Percentiles rank a stretch among this genome's conserved stretches.
Evolutionary conservation across 148 eudicot species (phyloP).

Genomic region (Diospyros kaki): DNA sequence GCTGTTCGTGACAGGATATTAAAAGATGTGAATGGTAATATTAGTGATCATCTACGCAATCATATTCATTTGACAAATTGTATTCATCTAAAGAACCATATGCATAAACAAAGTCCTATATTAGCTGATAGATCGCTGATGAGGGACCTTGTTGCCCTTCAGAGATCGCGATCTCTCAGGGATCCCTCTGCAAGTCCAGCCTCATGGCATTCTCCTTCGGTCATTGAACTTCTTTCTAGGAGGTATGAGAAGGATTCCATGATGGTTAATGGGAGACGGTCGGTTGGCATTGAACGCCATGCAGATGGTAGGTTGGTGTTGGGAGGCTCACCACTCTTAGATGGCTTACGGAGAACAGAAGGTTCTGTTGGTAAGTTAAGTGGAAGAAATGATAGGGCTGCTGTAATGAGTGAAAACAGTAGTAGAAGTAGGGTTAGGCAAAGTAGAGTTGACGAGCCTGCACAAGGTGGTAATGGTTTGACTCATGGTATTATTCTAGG

Average conservation of each 20-base stretch:
- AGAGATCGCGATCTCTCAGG: conserved; percentile 76
- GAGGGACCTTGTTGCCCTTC: conserved; percentile 87
- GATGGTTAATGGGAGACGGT: conserved; percentile 48
- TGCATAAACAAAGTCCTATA: conserved; percentile 91
- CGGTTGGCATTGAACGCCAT: conserved; percentile 39
- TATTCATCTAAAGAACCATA: conserved; percentile 94
- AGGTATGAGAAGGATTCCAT: conserved; percentile 36
- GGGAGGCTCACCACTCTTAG: conserved; percentile 43
- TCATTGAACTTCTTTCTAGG: conserved; percentile 43
- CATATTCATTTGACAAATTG: conserved; percentile 96
- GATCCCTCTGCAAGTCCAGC: conserved; percentile 94
- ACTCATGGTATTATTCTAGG: conserved; percentile 25
- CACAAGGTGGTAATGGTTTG: conserved; percentile 33
- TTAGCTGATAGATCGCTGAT: conserved; percentile 61
- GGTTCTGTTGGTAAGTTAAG: conserved; percentile 22
- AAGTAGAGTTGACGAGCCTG: conserved; percentile 29
- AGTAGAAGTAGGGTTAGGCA: conserved; percentile 34
- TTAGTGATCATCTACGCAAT: conserved; percentile 73
- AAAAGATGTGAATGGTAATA: conserved; percentile 82
- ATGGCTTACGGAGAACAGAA: conserved; percentile 23
- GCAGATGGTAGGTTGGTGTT: conserved; percentile 35
- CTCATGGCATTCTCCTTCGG: conserved; percentile 65
- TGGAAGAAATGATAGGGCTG: conserved; percentile 24
- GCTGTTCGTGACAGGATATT: conserved; percentile 73
- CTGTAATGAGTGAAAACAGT: conserved; percentile 41